Conservation (phyloP, 371 early-diverging fungal species). For the Rhizomucor miehei region DNA sequence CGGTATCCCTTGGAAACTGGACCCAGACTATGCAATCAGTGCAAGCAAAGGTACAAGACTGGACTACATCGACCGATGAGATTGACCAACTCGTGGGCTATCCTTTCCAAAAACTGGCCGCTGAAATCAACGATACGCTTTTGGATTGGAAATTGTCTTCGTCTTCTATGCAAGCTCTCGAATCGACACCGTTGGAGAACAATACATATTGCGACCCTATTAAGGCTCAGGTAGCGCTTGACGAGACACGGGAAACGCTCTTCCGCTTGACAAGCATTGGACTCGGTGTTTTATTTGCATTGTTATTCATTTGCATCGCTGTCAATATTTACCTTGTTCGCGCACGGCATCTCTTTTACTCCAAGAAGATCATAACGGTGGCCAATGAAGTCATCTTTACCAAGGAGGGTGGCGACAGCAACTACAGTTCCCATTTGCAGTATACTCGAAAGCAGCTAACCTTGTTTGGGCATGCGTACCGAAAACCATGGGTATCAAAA, state of each 20-base stretch:
- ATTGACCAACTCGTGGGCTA: slow-evolving; percentile 11
- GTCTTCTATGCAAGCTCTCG: no score
- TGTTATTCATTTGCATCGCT: not conserved
- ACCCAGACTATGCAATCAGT: slow-evolving; percentile 14
- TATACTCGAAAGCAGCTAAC: not conserved
- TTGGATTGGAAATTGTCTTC: slow-evolving; percentile 4
- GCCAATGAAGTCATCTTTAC: not conserved
- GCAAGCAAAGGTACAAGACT: slow-evolving; percentile 22
- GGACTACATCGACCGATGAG: slow-evolving; percentile 19
- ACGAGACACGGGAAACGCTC: not conserved
- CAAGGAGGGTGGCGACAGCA: not conserved
- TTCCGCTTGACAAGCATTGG: not conserved
- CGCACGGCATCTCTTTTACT: not conserved
- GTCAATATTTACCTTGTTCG: not conserved
- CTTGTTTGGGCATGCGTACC: not conserved
- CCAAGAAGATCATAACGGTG: not conserved
- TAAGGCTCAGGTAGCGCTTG: not conserved
- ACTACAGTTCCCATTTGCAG: not conserved
- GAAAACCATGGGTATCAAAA: not conserved
- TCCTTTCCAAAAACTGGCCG: slow-evolving; percentile 25
- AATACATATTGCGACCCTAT: not conserved
- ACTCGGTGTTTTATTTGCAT: not conserved
- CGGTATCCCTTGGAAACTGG: slow-evolving; percentile 20
- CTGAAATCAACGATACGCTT: slow-evolving; percentile 16
- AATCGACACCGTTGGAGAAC: no score